Conservation (phyloP, 441 rosid genomes). For the Erysimum pusillum region DNA sequence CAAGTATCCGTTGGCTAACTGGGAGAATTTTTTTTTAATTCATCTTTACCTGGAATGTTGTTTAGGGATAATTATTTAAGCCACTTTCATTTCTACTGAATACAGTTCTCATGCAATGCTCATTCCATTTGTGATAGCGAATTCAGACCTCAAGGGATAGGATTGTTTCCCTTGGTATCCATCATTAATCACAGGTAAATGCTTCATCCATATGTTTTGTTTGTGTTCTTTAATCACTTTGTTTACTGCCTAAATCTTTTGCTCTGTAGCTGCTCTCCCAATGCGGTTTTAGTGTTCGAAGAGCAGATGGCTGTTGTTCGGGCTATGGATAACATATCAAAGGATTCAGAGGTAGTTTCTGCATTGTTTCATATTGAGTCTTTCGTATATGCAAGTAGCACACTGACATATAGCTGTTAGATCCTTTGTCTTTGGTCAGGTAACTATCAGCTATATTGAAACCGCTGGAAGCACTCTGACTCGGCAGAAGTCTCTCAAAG, state of each 20-base stretch:
- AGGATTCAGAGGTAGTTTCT: slow-evolving; percentile 76
- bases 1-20: slow-evolving; percentile 4
- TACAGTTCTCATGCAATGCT: slow-evolving; percentile 98
- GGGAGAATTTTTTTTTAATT: neutral
- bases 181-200: slow-evolving; percentile 92
- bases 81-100: slow-evolving; percentile 32
- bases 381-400: slow-evolving; percentile 19
- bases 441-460: slow-evolving; percentile 88
- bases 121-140: slow-evolving; percentile 95
- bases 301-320: slow-evolving; percentile 83
- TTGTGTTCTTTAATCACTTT: slow-evolving; percentile 31
- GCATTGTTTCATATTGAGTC: slow-evolving; percentile 22
- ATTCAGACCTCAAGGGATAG: slow-evolving; percentile 94
- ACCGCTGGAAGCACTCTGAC: slow-evolving; percentile 93
- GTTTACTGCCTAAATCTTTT: slow-evolving; percentile 41
- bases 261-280: slow-evolving; percentile 86
- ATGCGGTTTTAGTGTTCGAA: slow-evolving; percentile 84
- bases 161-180: slow-evolving; percentile 88
- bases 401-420: slow-evolving; percentile 44
- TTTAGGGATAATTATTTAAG: slow-evolving; percentile 10
- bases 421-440: slow-evolving; percentile 50
- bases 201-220: slow-evolving; percentile 11
- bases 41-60: slow-evolving; percentile 5
- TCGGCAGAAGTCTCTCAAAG: slow-evolving; percentile 85
- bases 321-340: slow-evolving; percentile 71